phyloP scores from a whole-genome alignment of 495 filamentous ascomycete genomes.

The Aspergillus sclerotioniger region DNA sequence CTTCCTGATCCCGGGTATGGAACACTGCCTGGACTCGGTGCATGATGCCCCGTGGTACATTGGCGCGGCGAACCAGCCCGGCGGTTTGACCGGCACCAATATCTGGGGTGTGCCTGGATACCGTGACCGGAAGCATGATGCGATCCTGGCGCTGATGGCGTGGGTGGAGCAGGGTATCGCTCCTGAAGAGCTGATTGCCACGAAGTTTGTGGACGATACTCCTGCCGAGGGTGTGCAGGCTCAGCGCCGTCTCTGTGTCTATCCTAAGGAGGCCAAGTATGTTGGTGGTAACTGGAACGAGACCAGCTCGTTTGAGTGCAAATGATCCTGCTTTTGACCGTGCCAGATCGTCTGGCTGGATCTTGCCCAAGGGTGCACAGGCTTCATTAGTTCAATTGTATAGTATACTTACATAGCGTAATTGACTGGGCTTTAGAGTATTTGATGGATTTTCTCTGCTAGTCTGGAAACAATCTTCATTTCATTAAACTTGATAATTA shows the following conservation, averaged over 20 bases:
- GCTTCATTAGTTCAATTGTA: too few relatives aligned
- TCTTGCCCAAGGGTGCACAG: too few relatives aligned
- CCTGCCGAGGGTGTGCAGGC: conserved; percentile 34
- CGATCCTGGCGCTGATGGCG: conserved; percentile 45
- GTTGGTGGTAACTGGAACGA: conserved; percentile 3
- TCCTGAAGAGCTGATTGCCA: conserved; percentile 43
- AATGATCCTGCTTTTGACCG: too few relatives aligned
- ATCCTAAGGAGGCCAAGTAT: conserved; percentile 28
- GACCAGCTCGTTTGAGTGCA: neutral
- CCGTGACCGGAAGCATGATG: conserved; percentile 43
- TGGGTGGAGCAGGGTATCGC: conserved; percentile 50
- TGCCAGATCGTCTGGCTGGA: too few relatives aligned
- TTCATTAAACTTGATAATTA: too few relatives aligned
- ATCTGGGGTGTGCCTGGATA: conserved; percentile 39
- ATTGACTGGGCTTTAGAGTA: too few relatives aligned
- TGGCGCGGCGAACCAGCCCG: conserved; percentile 21
- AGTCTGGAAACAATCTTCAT: too few relatives aligned
- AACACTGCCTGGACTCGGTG: conserved; percentile 19
- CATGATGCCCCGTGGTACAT: conserved; percentile 37
- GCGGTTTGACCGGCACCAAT: conserved; percentile 1
- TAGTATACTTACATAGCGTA: too few relatives aligned
- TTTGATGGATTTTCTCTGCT: too few relatives aligned
- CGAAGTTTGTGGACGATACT: conserved; percentile 36
- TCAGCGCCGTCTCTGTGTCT: conserved; percentile 46
- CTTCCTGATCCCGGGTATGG: conserved; percentile 49